These are phyloP conservation scores for Phytophthora pini DNA, from an alignment of 352 stramenopile species.

Conservation along the genomic window DNA sequence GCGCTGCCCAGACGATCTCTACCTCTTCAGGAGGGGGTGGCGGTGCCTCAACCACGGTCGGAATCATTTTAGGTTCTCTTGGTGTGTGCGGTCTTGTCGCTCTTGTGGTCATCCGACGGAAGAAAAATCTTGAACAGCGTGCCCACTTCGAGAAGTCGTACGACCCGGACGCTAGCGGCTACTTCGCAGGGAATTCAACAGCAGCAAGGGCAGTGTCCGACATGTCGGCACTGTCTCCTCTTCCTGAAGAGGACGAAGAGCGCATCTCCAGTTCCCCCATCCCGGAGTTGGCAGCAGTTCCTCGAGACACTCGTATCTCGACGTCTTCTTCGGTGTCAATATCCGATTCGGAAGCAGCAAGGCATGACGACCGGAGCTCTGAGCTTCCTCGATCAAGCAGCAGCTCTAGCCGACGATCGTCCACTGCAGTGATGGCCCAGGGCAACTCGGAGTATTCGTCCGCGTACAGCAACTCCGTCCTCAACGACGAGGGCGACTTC, in stretches of 20 bases:
- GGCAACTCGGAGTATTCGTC: constrained; percentile 43
- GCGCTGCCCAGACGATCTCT: constrained; percentile 37
- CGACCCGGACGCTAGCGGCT: constrained; percentile 48
- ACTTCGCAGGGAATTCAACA: constrained; percentile 39
- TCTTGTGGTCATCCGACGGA: constrained; percentile 58
- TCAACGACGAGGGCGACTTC: constrained; percentile 29
- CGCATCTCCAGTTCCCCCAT: constrained; percentile 50
- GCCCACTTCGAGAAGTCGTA: constrained; percentile 53
- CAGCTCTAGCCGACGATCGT: constrained; percentile 46
- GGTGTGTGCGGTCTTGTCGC: constrained; percentile 50
- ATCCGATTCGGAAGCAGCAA: constrained; percentile 40
- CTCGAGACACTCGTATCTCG: constrained; percentile 43
- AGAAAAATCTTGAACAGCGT: constrained; percentile 59
- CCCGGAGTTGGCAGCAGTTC: constrained; percentile 47
- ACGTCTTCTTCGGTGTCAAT: constrained; percentile 58
- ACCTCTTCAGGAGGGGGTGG: constrained; percentile 47
- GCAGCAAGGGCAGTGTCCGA: constrained; percentile 34
- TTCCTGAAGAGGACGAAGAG: constrained; percentile 28
- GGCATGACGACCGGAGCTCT: constrained; percentile 33
- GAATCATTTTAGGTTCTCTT: constrained; percentile 56
- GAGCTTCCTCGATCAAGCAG: constrained; percentile 23
- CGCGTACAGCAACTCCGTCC: constrained; percentile 31
- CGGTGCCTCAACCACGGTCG: constrained; percentile 50
- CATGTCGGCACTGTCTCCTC: constrained; percentile 41
- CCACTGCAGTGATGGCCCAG: constrained; percentile 45